Conservation (phyloP, 331 rosid species). For the Dryas integrifolia region DNA sequence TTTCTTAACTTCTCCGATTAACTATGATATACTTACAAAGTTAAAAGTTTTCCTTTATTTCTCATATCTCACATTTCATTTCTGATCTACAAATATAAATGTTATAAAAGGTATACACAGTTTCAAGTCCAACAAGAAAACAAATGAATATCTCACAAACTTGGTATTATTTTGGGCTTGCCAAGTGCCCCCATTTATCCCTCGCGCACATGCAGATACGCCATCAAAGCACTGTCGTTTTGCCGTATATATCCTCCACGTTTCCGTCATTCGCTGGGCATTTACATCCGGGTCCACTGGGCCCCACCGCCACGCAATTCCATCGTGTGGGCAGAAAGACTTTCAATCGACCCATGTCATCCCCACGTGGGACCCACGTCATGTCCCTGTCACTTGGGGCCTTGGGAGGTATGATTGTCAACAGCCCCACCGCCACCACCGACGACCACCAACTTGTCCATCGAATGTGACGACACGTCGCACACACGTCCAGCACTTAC, state of each 20-base stretch:
- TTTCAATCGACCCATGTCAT: background rate
- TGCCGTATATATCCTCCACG: background rate
- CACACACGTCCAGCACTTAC: slow-evolving; percentile 33
- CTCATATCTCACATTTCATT: no score
- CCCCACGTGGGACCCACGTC: slow-evolving; percentile 37
- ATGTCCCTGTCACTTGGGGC: background rate
- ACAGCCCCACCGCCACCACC: slow-evolving; percentile 47
- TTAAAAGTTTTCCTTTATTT: no score
- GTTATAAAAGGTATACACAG: no score
- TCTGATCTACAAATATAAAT: no score
- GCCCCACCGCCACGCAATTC: slow-evolving; percentile 33
- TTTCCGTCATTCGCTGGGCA: background rate
- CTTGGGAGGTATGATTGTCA: background rate
- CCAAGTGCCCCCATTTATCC: no score
- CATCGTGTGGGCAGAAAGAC: slow-evolving; percentile 23
- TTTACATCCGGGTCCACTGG: background rate
- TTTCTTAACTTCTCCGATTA: no score
- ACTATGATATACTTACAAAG: no score
- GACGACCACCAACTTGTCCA: slow-evolving; percentile 42
- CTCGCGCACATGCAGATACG: background rate
- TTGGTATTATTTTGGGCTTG: no score
- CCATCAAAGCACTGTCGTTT: background rate
- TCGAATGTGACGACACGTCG: slow-evolving; percentile 40
- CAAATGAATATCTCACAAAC: no score
- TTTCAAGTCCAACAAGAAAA: no score